Evolutionary conservation across 2,329 filamentous ascomycete genomes (phyloP), one percentile per base, ranked within the genome.

Genomic region (Parastagonospora avenae): DNA sequence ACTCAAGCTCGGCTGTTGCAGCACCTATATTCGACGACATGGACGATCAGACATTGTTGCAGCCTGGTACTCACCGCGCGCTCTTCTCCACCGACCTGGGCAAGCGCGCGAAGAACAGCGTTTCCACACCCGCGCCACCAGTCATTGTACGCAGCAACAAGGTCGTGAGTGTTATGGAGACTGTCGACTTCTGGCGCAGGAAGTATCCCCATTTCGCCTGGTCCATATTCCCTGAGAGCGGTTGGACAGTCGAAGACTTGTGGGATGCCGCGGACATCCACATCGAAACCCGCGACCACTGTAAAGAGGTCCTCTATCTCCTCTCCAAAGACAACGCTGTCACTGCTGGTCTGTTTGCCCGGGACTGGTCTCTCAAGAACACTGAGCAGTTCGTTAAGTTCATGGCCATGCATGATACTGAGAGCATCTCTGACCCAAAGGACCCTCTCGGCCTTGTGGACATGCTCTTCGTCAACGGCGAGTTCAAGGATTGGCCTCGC

Each of bases 191-290:
- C 40, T 67, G 62, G 63, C 59, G 57, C 19, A 29, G 50, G 2
- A 62, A 64, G 33, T 67, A 60, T 49, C 66, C 63, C 33, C 43
- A 51, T 11, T 52, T 64, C 15, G 71, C 63, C 41, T 50, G 59
- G 27, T 58, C 59, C 42, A 65, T 73, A 42, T 68, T 71, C 32
- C 66, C 68, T 4, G 42, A 52, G 7, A 44, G 54, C 35, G 57
- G 55, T 7, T 71, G 61, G 60, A 48, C 41, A 6, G 64, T 73
- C 8, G 29, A 58, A 28, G 71, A 75, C 44, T 59, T 74, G 8
- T 75, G 69, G 66, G 71, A 74, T 39, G 50, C 53, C 8, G 38
- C 54, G 49, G 71, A 74, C 32, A 66, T 74, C 16, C 61, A 70
- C 30, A n/a, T 68, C 8, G 64, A 74, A n/a, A 54, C 57, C 2